Evolutionary conservation across 345 rosid genomes (phyloP).

Genomic region (Lepidium didymum): DNA sequence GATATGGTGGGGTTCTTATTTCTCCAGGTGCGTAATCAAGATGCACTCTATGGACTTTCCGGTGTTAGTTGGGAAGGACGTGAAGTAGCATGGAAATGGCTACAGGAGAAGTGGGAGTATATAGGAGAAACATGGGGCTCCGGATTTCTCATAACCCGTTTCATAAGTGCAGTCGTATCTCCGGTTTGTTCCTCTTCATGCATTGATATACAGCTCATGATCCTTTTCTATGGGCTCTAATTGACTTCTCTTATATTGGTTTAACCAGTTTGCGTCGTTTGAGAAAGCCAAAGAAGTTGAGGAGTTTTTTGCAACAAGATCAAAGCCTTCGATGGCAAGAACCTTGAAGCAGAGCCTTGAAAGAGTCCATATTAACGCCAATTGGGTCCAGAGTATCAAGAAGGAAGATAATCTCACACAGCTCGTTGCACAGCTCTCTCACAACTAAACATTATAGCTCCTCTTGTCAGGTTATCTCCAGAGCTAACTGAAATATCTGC

Average conservation of each 20-base stretch:
- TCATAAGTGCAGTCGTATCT: conserved; percentile 63
- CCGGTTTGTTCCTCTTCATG: conserved; percentile 42
- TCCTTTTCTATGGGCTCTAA: neutral
- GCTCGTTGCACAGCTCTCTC: conserved; percentile 41
- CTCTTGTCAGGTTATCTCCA: neutral
- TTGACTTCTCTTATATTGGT: neutral
- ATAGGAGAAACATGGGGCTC: conserved; percentile 60
- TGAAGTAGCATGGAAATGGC: conserved; percentile 93
- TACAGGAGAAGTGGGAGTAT: conserved; percentile 79
- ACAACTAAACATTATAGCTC: neutral
- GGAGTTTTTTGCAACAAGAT: conserved; percentile 66
- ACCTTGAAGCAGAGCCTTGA: conserved; percentile 96
- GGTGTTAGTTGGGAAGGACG: conserved; percentile 74
- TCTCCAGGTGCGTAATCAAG: conserved; percentile 81
- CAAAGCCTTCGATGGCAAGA: conserved; percentile 55
- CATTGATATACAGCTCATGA: neutral
- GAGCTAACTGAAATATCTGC: neutral
- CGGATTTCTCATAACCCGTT: conserved; percentile 65
- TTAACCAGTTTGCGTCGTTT: conserved; percentile 67
- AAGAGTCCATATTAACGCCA: conserved; percentile 59
- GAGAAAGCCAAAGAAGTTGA: conserved; percentile 76
- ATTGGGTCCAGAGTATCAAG: conserved; percentile 67
- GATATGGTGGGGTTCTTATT: neutral
- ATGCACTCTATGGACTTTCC: conserved; percentile 64
- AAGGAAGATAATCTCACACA: conserved; percentile 45